phyloP scores from a whole-genome alignment of 1,284 basidiomycete genomes.

The Leccinum olivaceoglutinosum region DNA sequence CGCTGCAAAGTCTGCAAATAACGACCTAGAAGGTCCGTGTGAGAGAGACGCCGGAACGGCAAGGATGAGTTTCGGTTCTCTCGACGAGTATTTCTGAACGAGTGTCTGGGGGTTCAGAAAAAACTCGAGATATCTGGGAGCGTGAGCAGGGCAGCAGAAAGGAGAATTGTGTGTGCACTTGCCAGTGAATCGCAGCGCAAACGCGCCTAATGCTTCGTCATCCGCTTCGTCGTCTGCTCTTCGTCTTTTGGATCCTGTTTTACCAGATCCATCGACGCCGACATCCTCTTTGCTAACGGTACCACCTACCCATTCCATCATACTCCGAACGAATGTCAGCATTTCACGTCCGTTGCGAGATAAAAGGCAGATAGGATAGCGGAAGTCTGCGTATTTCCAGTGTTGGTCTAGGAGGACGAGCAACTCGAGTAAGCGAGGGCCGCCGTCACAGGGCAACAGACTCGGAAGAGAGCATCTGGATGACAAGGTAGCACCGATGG shows the following conservation, averaged over 20 bases:
- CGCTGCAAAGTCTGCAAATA: slow-evolving; percentile 83
- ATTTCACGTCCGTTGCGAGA: slow-evolving; percentile 90
- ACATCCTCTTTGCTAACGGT: slow-evolving; percentile 87
- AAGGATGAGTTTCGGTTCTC: slow-evolving; percentile 88
- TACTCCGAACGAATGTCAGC: slow-evolving; percentile 81
- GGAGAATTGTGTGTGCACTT: slow-evolving; percentile 38
- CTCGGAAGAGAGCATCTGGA: slow-evolving; percentile 63
- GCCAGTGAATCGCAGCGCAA: slow-evolving; percentile 59
- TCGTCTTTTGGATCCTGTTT: slow-evolving; percentile 52
- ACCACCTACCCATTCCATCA: slow-evolving; percentile 99
- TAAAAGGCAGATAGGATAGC: slow-evolving; percentile 87
- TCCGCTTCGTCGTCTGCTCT: slow-evolving; percentile 61
- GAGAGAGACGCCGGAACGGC: slow-evolving; percentile 91
- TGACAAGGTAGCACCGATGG: slow-evolving; percentile 78
- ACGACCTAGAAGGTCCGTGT: slow-evolving; percentile 82
- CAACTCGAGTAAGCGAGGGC: slow-evolving; percentile 89
- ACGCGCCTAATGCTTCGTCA: slow-evolving; percentile 72
- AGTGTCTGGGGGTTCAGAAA: slow-evolving; percentile 82
- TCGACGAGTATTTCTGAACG: slow-evolving; percentile 76
- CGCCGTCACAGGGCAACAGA: slow-evolving; percentile 89
- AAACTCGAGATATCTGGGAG: slow-evolving; percentile 78
- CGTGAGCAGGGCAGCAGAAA: slow-evolving; percentile 4
- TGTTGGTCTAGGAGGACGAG: slow-evolving; percentile 96
- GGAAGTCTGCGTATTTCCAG: slow-evolving; percentile 84
- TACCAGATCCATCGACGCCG: slow-evolving; percentile 62